These are phyloP conservation scores for Ruellia speciosa DNA, from an alignment of 305 asterid species.

Conservation along the genomic window DNA sequence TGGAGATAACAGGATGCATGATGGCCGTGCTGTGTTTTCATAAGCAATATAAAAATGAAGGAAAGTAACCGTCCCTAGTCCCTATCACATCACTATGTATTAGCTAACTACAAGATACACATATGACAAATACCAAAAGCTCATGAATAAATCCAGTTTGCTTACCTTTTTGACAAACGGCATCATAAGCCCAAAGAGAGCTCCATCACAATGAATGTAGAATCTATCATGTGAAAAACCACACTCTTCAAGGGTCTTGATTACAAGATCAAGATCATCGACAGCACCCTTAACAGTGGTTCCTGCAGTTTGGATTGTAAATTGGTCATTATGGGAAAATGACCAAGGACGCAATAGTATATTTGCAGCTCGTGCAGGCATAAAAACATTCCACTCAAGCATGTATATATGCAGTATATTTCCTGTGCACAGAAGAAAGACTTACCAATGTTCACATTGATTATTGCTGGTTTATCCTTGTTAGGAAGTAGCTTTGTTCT, in stretches of 20 bases:
- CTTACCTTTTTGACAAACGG: slow-evolving; percentile 81
- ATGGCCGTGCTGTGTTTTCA: no score
- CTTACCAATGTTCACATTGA: slow-evolving; percentile 84
- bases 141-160: neutral
- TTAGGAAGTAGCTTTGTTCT: slow-evolving; percentile 51
- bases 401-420: no score
- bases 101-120: no score
- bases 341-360: neutral
- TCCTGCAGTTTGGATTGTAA: slow-evolving; percentile 42
- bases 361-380: slow-evolving; percentile 5
- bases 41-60: no score
- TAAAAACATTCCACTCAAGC: slow-evolving; percentile 2
- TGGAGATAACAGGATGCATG: no score
- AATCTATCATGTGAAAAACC: slow-evolving; percentile 76
- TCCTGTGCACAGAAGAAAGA: slow-evolving; percentile 8
- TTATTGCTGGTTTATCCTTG: slow-evolving; percentile 80
- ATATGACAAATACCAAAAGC: no score
- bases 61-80: no score
- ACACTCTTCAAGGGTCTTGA: slow-evolving; percentile 68
- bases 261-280: slow-evolving; percentile 91
- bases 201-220: slow-evolving; percentile 96
- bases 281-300: slow-evolving; percentile 96
- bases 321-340: slow-evolving; percentile 14
- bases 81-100: no score
- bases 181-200: slow-evolving; percentile 94